Conservation (phyloP, 1,139 yeast species). For the Geotrichum klebahnii region DNA sequence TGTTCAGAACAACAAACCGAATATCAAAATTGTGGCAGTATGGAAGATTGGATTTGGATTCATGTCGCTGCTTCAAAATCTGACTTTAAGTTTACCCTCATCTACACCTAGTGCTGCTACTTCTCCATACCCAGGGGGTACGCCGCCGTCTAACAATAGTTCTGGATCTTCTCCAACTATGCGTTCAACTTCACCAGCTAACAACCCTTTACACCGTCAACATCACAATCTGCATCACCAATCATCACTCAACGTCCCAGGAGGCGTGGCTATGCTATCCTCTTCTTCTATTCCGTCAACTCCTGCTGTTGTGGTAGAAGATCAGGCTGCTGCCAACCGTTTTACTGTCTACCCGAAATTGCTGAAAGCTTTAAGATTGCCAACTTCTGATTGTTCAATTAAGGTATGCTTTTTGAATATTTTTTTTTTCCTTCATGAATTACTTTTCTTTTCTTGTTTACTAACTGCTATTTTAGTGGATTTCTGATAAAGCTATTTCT, state of each 20-base stretch:
- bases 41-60: constrained; percentile 27
- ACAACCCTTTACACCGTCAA: not conserved
- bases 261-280: not conserved
- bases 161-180: not conserved
- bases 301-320: constrained; percentile 11
- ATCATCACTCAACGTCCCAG: not conserved
- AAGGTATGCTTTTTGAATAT: not conserved
- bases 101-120: not conserved
- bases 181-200: not conserved
- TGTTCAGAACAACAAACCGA: not conserved
- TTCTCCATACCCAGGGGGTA: constrained; percentile 1
- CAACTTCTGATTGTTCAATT: not conserved
- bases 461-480: not conserved
- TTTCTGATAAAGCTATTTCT: not conserved
- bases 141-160: constrained; percentile 1
- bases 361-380: constrained; percentile 1
- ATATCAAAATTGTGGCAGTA: constrained; percentile 10
- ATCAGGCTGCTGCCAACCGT: constrained; percentile 7
- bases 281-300: not conserved
- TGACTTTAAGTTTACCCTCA: constrained; percentile 6
- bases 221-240: not conserved
- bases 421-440: not conserved
- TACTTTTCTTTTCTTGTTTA: no score
- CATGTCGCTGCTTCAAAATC: constrained; percentile 23
- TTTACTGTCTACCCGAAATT: constrained; percentile 14